Percentiles rank a stretch among this genome's conserved stretches.
Conservation (phyloP, 352 stramenopile genomes). For the Globisporangium irregulare region DNA sequence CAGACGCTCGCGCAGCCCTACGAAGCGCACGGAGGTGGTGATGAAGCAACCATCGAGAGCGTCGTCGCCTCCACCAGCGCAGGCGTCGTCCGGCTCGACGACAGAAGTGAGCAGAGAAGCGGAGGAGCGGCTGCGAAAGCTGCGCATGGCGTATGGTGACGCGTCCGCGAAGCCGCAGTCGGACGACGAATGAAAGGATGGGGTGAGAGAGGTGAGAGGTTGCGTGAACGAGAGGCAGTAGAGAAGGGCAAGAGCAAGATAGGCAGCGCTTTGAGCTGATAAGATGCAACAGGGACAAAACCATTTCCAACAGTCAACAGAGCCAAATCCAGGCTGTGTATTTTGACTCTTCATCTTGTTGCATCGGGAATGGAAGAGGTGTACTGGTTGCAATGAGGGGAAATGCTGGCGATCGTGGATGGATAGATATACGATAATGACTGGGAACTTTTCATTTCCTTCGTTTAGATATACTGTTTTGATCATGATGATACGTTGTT, state of each 20-base stretch:
- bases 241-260: background rate
- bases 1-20: constrained; percentile 62
- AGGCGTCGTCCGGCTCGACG: background rate
- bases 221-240: background rate
- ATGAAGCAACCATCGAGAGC: constrained; percentile 32
- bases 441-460: background rate
- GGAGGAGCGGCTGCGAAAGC: constrained; percentile 62
- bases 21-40: constrained; percentile 51
- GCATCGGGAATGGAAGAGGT: background rate
- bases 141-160: constrained; percentile 82
- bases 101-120: constrained; percentile 34
- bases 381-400: background rate
- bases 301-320: too few relatives aligned
- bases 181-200: constrained; percentile 14
- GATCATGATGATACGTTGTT: too few relatives aligned
- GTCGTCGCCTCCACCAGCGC: constrained; percentile 1
- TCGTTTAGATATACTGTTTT: background rate
- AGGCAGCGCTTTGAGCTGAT: background rate
- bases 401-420: background rate
- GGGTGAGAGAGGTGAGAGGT: background rate
- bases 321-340: too few relatives aligned
- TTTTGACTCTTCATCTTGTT: background rate
- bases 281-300: too few relatives aligned
- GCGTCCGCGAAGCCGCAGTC: constrained; percentile 38
- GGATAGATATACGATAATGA: background rate